phyloP scores from a whole-genome alignment of 1,284 basidiomycete species.

The Trichosporon sp. region DNA sequence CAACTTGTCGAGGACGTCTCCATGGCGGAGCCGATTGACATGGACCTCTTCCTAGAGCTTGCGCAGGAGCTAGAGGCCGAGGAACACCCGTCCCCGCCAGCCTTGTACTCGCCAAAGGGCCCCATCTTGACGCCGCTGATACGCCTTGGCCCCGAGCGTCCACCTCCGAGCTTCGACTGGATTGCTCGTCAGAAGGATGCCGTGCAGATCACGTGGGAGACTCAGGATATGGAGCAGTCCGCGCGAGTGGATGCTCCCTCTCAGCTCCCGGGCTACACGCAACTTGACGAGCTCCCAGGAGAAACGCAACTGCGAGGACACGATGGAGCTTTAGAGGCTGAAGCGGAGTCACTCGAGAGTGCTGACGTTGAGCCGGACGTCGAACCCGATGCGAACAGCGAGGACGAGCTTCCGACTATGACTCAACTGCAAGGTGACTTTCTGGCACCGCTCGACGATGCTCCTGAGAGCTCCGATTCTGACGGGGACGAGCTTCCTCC shows the following conservation, averaged over 20 bases:
- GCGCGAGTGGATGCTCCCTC: not conserved
- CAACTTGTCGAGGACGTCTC: not conserved
- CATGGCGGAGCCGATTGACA: not conserved
- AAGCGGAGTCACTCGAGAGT: no score
- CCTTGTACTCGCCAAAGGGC: not conserved
- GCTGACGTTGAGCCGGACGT: not conserved
- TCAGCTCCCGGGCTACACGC: not conserved
- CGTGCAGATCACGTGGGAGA: not conserved
- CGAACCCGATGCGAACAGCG: not conserved
- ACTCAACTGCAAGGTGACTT: not conserved
- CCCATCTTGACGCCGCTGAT: not conserved
- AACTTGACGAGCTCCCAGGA: not conserved
- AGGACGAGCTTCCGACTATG: not conserved
- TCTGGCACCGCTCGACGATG: not conserved
- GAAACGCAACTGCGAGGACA: not conserved
- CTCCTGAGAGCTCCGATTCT: not conserved
- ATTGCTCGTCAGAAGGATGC: not conserved
- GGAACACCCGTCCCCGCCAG: not conserved
- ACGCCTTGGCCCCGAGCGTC: not conserved
- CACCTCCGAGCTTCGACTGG: not conserved
- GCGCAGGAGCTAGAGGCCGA: not conserved
- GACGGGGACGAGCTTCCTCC: not conserved
- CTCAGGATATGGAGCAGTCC: not conserved
- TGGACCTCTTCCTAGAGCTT: not conserved
- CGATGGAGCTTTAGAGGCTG: not conserved